Evolutionary conservation across 345 rosid species (phyloP), one percentile per base, ranked within the genome.

Genomic region (Turritis glabra): DNA sequence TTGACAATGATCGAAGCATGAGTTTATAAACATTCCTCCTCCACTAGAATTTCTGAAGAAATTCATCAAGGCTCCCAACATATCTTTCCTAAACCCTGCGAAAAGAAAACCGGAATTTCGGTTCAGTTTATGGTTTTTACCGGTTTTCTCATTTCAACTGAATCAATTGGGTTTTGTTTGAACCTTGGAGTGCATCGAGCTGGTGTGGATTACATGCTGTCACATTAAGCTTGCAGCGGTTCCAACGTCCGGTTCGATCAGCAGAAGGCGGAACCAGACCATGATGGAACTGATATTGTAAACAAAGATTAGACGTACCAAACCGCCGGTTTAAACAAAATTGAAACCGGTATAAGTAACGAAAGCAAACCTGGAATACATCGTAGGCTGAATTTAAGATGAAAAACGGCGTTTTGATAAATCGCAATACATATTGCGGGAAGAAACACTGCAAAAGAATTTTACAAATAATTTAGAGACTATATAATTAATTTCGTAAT

Each of bases 1-100:
- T 78, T 95, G 97, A 77, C 99, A 95, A 84, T 95, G 99, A 82
- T 92, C 93, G 56, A 95, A 92, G 77, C 97, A 95, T 12, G 99
- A 89, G 71, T 92, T 90, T 83, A 95, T 82, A 70, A 84, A 95
- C 93, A 92, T 86, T 21, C 97, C 99, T 12, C 86, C 92, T 56
- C 80, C 69, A 11, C 52, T 65, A 10, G 93, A 85, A 69, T 72
- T 35, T 55, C 21, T 78, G 23, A 70, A 74, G 74, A 89, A 90
- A n/a, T 69, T 60, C 48, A 58, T 46, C 32, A 90, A 53, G 15
- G 91, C 86, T 58, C 21, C 69, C 59, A 95, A 74, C 99, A 95
- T 92, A 70, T 86, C 87, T 19, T 41, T 66, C 84, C 99, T 85
- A 71, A 95, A 84, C 75, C 94, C 98, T 93, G 77, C 56, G 44